A percentile compares a stretch with the other conserved stretches of the same genome.
phyloP scores from a whole-genome alignment of 257 asterid species.

The Scutellaria baicalensis region DNA sequence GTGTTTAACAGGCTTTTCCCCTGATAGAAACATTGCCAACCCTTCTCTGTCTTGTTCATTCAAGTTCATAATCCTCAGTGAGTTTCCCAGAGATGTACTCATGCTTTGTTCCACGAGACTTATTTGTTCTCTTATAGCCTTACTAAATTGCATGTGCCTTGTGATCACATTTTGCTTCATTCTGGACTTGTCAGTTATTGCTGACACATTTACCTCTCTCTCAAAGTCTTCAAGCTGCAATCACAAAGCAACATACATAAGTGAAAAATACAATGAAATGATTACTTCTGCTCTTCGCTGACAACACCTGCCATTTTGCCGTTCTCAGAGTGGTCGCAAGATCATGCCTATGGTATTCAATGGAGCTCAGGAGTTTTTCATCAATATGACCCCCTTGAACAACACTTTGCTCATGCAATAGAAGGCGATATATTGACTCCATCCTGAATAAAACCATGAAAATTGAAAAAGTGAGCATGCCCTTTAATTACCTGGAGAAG shows the following conservation, averaged over 20 bases:
- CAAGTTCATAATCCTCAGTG: slow-evolving; percentile 18
- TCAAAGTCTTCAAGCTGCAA: slow-evolving; percentile 41
- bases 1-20: slow-evolving; percentile 18
- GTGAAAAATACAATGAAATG: not conserved
- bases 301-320: slow-evolving; percentile 41
- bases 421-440: slow-evolving; percentile 33
- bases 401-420: slow-evolving; percentile 29
- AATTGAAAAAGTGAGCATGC: not conserved
- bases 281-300: not conserved
- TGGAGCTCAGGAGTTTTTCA: slow-evolving; percentile 17
- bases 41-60: slow-evolving; percentile 36
- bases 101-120: slow-evolving; percentile 22
- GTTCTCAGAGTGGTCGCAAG: slow-evolving; percentile 35
- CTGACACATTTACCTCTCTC: slow-evolving; percentile 29
- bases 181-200: slow-evolving; percentile 20
- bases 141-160: slow-evolving; percentile 27
- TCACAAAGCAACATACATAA: slow-evolving; percentile 3
- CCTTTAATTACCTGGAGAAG: not conserved
- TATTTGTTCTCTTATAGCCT: slow-evolving; percentile 35
- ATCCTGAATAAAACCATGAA: slow-evolving; percentile 22
- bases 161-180: slow-evolving; percentile 21
- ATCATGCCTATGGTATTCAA: slow-evolving; percentile 27
- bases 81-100: slow-evolving; percentile 10
- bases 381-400: slow-evolving; percentile 18
- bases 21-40: slow-evolving; percentile 33